A percentile compares a stretch with the other conserved stretches of the same genome.
These are phyloP conservation scores for Volvox africanus DNA, from an alignment of 139 green algal genomes.

Conservation along the genomic window DNA sequence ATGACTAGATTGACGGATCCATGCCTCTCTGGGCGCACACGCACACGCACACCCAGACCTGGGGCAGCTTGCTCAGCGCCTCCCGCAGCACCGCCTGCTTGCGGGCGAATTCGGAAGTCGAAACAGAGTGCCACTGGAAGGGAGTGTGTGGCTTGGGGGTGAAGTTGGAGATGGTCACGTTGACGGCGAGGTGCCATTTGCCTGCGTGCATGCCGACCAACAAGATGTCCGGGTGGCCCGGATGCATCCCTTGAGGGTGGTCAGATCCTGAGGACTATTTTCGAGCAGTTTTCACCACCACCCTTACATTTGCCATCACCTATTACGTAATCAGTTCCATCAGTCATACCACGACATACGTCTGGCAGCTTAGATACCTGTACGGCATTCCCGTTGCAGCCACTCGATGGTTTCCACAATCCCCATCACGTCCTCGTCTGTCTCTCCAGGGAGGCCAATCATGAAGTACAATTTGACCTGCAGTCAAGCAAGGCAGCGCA, in stretches of 20 bases:
- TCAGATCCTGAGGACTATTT: no score
- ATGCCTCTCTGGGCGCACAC: no score
- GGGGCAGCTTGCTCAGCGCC: slow-evolving; percentile 60
- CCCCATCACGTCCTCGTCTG: slow-evolving; percentile 84
- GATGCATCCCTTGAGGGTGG: no score
- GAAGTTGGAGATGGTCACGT: slow-evolving; percentile 86
- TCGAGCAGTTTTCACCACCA: no score
- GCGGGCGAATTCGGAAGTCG: slow-evolving; percentile 73
- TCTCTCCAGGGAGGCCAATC: slow-evolving; percentile 84
- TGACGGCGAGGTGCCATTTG: slow-evolving; percentile 72
- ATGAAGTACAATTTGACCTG: slow-evolving; percentile 82
- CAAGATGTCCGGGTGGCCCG: no score
- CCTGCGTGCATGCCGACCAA: slow-evolving; percentile 20
- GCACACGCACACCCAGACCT: slow-evolving; percentile 21
- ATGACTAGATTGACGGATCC: no score
- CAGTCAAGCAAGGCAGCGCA: neutral
- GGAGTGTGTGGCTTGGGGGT: slow-evolving; percentile 88
- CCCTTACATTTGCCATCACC: no score
- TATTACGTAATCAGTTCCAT: neutral
- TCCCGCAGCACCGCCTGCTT: slow-evolving; percentile 78
- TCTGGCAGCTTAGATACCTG: no score
- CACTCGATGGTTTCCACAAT: slow-evolving; percentile 80
- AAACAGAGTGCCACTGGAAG: slow-evolving; percentile 84
- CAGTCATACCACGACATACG: neutral
- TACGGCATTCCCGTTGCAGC: slow-evolving; percentile 76